Conservation (phyloP, 768 basidiomycete genomes). For the Amanita exitialis region DNA sequence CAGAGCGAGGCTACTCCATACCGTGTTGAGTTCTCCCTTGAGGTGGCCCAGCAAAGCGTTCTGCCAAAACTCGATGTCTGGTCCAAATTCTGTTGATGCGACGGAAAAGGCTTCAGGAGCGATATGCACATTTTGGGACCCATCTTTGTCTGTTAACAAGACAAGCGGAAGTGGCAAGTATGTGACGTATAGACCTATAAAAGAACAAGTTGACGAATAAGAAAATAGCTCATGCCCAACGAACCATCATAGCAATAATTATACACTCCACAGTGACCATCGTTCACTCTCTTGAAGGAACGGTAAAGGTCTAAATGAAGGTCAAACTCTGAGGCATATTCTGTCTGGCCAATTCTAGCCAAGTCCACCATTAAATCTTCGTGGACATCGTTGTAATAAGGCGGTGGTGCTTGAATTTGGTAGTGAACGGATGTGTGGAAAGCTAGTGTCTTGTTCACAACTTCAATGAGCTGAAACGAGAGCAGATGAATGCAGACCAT, state of each 20-base stretch:
- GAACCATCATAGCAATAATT: constrained; percentile 46
- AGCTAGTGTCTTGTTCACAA: constrained; percentile 44
- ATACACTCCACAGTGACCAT: constrained; percentile 48
- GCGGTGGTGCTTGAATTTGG: constrained; percentile 41
- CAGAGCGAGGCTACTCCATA: constrained; percentile 12
- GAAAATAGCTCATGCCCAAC: constrained; percentile 5
- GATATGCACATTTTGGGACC: constrained; percentile 38
- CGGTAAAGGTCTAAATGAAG: constrained; percentile 45
- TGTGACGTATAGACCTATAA: constrained; percentile 30
- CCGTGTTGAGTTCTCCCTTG: constrained; percentile 35
- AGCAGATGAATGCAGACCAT: background rate
- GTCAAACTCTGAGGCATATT: constrained; percentile 42
- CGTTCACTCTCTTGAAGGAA: constrained; percentile 43
- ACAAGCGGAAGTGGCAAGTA: constrained; percentile 41
- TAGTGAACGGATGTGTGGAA: constrained; percentile 60
- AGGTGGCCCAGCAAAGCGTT: constrained; percentile 33
- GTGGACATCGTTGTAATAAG: constrained; percentile 44
- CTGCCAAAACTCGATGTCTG: constrained; percentile 46
- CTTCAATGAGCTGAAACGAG: constrained; percentile 37
- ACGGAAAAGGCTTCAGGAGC: constrained; percentile 44
- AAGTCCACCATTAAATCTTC: constrained; percentile 44
- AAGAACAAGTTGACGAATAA: too few species aligned
- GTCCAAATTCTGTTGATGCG: constrained; percentile 38
- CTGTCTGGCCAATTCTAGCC: constrained; percentile 30
- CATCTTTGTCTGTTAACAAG: constrained; percentile 32